These are phyloP conservation scores for Verbascum thapsus DNA, from an alignment of 257 asterid species.

Conservation along the genomic window DNA sequence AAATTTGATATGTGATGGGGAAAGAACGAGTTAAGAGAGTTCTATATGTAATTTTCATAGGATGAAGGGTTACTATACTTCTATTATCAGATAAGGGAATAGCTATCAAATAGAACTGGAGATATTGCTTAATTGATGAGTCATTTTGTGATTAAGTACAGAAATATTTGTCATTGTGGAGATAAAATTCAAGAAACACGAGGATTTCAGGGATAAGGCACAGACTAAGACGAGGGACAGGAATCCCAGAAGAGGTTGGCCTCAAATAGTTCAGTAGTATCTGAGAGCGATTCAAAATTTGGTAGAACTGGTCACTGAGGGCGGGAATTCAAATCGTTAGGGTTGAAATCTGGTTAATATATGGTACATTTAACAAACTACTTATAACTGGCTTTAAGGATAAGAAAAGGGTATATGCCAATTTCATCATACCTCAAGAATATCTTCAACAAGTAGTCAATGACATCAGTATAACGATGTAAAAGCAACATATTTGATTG, in stretches of 20 bases:
- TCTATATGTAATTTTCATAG: constrained; percentile 21
- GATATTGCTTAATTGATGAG: constrained; percentile 10
- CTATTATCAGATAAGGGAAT: constrained; percentile 1
- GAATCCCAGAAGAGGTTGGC: constrained; percentile 13
- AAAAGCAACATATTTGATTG: too few relatives aligned
- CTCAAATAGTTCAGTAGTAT: constrained; percentile 22
- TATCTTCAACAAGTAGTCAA: not conserved
- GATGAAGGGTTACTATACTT: constrained; percentile 15
- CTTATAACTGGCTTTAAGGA: not conserved
- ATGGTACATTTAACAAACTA: not conserved
- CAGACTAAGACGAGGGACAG: not conserved
- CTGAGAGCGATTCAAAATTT: constrained; percentile 3
- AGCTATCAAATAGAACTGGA: not conserved
- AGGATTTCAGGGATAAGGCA: constrained; percentile 10
- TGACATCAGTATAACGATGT: not conserved
- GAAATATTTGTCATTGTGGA: constrained; percentile 10
- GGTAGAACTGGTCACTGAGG: constrained; percentile 15
- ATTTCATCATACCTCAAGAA: not conserved
- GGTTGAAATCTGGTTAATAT: constrained; percentile 19
- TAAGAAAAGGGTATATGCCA: not conserved
- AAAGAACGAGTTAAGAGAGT: not conserved
- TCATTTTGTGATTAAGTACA: constrained; percentile 15
- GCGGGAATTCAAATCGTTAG: constrained; percentile 1
- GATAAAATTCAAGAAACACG: constrained; percentile 12
- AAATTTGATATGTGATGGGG: constrained; percentile 7